These are phyloP conservation scores for Lentinula aciculospora DNA, from an alignment of 768 basidiomycete genomes.

Conservation along the genomic window DNA sequence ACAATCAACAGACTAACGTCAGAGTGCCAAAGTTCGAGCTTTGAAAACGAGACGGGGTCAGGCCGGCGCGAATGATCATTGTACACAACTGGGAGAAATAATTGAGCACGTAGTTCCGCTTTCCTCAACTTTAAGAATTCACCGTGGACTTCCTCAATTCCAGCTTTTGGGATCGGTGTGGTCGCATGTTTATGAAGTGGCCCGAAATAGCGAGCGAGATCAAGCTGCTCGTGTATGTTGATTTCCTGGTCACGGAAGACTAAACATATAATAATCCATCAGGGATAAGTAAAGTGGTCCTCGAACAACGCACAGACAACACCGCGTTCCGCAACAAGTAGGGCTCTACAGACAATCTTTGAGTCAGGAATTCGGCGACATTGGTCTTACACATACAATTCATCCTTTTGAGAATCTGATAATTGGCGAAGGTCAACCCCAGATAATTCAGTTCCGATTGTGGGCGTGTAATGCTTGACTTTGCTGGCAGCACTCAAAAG, in stretches of 20 bases:
- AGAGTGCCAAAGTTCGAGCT: slow-evolving; percentile 76
- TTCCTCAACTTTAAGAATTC: slow-evolving; percentile 13
- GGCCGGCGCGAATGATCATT: slow-evolving; percentile 60
- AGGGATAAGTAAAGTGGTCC: background rate
- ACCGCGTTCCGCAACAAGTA: slow-evolving; percentile 70
- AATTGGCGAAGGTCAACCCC: slow-evolving; percentile 73
- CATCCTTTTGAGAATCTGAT: slow-evolving; percentile 66
- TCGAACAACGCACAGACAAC: slow-evolving; percentile 56
- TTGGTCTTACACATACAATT: slow-evolving; percentile 44
- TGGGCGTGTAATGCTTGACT: slow-evolving; percentile 62
- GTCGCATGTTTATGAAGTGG: slow-evolving; percentile 82
- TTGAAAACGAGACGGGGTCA: slow-evolving; percentile 60
- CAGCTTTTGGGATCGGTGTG: slow-evolving; percentile 68
- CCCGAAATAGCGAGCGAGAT: slow-evolving; percentile 67
- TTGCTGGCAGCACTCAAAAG: slow-evolving; percentile 61
- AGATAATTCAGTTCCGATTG: slow-evolving; percentile 69
- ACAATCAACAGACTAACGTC: slow-evolving; percentile 40
- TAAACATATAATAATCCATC: slow-evolving; percentile 18
- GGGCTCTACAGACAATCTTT: slow-evolving; percentile 37
- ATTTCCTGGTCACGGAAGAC: slow-evolving; percentile 77
- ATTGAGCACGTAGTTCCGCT: background rate
- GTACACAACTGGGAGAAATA: slow-evolving; percentile 51
- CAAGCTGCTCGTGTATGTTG: slow-evolving; percentile 61
- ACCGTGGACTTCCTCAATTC: slow-evolving; percentile 76
- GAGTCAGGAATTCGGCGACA: slow-evolving; percentile 7